phyloP scores from a whole-genome alignment of 2,329 filamentous ascomycete species.

The Xylaria sp. region DNA sequence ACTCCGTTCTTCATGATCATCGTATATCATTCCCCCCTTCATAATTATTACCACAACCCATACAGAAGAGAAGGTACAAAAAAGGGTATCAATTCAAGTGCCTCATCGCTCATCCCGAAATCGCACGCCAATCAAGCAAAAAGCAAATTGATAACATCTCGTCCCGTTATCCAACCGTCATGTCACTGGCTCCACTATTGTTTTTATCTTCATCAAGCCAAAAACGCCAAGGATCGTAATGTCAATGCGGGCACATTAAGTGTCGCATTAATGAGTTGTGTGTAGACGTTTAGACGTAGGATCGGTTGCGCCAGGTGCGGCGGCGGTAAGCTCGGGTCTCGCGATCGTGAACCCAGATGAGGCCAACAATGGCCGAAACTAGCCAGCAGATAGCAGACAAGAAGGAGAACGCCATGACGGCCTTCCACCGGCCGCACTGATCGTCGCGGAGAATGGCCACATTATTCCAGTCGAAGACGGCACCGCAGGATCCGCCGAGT shows the following conservation, averaged over 20 bases:
- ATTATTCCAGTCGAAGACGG: constrained; percentile 69
- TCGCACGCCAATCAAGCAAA: constrained; percentile 12
- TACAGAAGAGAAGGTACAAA: neutral
- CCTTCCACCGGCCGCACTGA: constrained; percentile 75
- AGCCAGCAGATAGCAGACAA: constrained; percentile 78
- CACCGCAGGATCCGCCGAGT: constrained; percentile 60
- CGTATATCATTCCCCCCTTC: neutral
- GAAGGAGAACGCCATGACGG: constrained; percentile 77
- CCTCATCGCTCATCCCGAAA: neutral
- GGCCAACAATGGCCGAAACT: constrained; percentile 67
- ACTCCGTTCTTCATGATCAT: no score
- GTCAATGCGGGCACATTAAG: neutral
- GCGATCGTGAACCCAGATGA: constrained; percentile 64
- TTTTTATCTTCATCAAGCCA: neutral
- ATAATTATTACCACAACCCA: neutral
- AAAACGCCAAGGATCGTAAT: neutral
- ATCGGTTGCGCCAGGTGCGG: constrained; percentile 44
- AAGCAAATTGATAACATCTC: neutral
- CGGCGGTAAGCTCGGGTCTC: constrained; percentile 50
- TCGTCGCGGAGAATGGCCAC: constrained; percentile 61
- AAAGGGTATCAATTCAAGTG: constrained; percentile 33
- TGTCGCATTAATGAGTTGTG: neutral
- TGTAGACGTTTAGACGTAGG: constrained; percentile 43
- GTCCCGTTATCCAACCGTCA: neutral
- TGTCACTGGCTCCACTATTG: neutral